Conservation (phyloP, 2,329 filamentous ascomycete genomes). For the Cryphonectria japonica region DNA sequence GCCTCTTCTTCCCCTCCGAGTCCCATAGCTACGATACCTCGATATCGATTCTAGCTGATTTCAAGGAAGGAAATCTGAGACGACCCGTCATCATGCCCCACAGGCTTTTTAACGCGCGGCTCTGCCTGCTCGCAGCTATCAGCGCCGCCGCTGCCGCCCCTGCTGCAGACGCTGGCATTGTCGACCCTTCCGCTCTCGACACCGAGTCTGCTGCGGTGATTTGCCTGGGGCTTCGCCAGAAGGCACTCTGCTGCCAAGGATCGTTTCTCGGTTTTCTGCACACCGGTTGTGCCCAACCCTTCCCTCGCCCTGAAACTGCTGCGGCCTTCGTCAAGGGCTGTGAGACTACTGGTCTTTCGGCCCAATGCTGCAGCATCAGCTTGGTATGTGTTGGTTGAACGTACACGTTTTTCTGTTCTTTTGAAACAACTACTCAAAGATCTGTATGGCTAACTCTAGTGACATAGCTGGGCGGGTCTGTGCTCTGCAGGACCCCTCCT, state of each 20-base stretch:
- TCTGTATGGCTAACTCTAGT: neutral
- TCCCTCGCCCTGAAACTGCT: neutral
- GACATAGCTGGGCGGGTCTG: neutral
- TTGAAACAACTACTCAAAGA: neutral
- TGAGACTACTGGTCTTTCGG: neutral
- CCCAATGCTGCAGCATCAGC: constrained; percentile 9
- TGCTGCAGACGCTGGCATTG: neutral
- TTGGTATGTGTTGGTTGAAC: constrained; percentile 4
- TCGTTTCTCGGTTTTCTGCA: neutral
- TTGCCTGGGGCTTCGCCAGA: neutral
- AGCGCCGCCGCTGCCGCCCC: neutral
- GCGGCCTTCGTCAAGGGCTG: neutral
- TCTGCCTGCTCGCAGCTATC: neutral
- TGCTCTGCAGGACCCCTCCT: constrained; percentile 5
- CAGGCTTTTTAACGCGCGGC: neutral
- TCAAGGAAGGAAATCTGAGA: neutral
- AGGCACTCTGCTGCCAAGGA: constrained; percentile 6
- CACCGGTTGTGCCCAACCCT: constrained; percentile 6
- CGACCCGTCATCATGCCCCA: neutral
- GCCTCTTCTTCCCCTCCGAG: neutral
- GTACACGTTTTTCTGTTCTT: neutral
- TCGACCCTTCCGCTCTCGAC: neutral
- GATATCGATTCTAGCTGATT: neutral
- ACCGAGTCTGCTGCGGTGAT: neutral
- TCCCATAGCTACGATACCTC: neutral